Evolutionary conservation across 1,139 yeast species (phyloP).

Genomic region (Magnusiomyces magnusii): DNA sequence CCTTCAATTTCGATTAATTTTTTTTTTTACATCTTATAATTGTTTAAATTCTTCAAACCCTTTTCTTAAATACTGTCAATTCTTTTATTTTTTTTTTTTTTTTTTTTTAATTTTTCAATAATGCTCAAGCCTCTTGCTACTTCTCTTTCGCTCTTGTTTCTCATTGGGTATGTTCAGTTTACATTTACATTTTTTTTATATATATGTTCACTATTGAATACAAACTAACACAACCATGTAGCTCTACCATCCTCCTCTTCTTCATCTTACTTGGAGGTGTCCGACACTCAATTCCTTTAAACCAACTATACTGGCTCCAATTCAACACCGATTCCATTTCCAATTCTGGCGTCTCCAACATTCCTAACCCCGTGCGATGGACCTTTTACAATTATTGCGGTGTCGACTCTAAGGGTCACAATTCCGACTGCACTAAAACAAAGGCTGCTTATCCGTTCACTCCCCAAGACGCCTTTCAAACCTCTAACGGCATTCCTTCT

Average conservation of each 20-base stretch:
- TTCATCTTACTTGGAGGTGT: slow-evolving; percentile 62
- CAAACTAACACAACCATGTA: slow-evolving; percentile 18
- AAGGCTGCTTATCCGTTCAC: slow-evolving; percentile 60
- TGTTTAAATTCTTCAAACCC: too few relatives aligned
- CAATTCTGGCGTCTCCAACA: slow-evolving; percentile 29
- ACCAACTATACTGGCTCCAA: slow-evolving; percentile 60
- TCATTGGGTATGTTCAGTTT: background rate
- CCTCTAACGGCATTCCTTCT: slow-evolving; percentile 41
- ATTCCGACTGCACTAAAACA: slow-evolving; percentile 41
- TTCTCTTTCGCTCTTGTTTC: background rate
- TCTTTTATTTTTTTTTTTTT: too few relatives aligned
- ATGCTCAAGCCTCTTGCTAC: background rate
- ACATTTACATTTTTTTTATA: background rate
- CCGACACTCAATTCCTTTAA: slow-evolving; percentile 41
- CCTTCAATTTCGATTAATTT: too few relatives aligned
- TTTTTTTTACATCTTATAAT: too few relatives aligned
- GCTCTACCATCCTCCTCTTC: slow-evolving; percentile 48
- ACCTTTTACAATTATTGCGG: slow-evolving; percentile 61
- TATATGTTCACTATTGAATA: background rate
- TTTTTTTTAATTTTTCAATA: background rate
- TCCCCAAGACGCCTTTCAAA: slow-evolving; percentile 50
- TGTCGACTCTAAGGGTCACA: slow-evolving; percentile 34
- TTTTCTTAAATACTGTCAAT: too few relatives aligned
- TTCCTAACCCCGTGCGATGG: slow-evolving; percentile 50
- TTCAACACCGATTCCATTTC: slow-evolving; percentile 53